Percentiles rank a stretch among this genome's conserved stretches.
Conservation (phyloP, 129 eudicot genomes). For the Flaveria linearis region DNA sequence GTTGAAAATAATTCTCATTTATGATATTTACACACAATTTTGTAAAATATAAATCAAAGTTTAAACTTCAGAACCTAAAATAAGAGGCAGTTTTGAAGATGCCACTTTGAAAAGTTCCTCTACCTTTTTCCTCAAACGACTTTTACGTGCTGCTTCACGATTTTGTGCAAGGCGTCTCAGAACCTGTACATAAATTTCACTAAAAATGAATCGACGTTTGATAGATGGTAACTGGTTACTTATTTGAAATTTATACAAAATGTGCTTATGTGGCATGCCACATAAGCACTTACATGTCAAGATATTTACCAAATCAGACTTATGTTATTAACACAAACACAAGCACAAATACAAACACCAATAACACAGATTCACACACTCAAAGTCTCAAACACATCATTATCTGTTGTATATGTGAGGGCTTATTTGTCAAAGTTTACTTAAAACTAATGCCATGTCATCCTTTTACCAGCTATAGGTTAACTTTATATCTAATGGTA, state of each 20-base stretch:
- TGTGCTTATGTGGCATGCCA: too few relatives aligned
- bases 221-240: not conserved
- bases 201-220: not conserved
- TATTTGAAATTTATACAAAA: not conserved
- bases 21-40: conserved; percentile 13
- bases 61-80: not conserved
- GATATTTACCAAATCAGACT: not conserved
- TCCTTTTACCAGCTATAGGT: not conserved
- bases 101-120: conserved; percentile 11
- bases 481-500: not conserved
- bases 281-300: not conserved
- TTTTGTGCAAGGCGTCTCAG: conserved; percentile 96
- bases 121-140: conserved; percentile 97
- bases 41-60: not conserved
- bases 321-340: not conserved
- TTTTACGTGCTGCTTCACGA: conserved; percentile 99
- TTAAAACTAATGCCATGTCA: not conserved
- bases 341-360: conserved; percentile 3
- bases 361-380: not conserved
- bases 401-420: not conserved
- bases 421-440: conserved; percentile 6
- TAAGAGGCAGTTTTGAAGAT: conserved; percentile 19
- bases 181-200: conserved; percentile 34
- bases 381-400: not conserved
- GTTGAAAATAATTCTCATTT: not conserved